A percentile compares a stretch with the other conserved stretches of the same genome.
Evolutionary conservation across 208 protist genomes (phyloP).

Genomic region (Blechomonas ayalai): DNA sequence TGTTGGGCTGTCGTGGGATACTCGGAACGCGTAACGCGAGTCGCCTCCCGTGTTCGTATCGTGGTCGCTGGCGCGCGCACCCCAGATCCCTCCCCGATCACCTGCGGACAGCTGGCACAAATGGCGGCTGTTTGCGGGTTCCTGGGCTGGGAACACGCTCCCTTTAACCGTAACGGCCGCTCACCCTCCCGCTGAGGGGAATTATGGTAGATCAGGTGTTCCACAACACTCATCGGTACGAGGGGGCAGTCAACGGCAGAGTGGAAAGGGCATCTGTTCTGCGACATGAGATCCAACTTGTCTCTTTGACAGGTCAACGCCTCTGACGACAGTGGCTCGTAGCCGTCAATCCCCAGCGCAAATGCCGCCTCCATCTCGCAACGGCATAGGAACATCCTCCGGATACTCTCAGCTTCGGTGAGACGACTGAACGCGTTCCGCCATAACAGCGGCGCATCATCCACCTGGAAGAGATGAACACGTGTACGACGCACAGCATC

Average conservation of each 20-base stretch:
- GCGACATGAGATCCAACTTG: conserved; percentile 32
- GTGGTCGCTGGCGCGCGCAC: no score
- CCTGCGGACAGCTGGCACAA: no score
- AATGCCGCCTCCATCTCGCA: conserved; percentile 29
- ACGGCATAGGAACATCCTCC: conserved; percentile 24
- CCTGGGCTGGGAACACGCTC: no score
- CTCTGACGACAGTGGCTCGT: not conserved
- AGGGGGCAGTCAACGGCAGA: conserved; percentile 36
- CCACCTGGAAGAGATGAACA: conserved; percentile 7
- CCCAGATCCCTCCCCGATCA: no score
- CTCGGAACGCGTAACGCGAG: no score
- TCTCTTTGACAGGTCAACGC: not conserved
- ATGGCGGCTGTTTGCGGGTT: no score
- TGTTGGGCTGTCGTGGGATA: no score
- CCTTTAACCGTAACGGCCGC: no score
- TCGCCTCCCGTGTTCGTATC: no score
- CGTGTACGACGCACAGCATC: conserved; percentile 14
- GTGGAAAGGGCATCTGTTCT: conserved; percentile 23
- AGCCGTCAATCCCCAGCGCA: conserved; percentile 18
- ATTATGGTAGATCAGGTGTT: no score
- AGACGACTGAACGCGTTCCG: conserved; percentile 14
- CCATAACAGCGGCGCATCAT: conserved; percentile 9
- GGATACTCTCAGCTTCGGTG: conserved; percentile 20
- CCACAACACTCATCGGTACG: no score
- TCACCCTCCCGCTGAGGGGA: no score